Evolutionary conservation across 371 early-diverging fungal genomes (phyloP).

Genomic region (Mortierella sp.): DNA sequence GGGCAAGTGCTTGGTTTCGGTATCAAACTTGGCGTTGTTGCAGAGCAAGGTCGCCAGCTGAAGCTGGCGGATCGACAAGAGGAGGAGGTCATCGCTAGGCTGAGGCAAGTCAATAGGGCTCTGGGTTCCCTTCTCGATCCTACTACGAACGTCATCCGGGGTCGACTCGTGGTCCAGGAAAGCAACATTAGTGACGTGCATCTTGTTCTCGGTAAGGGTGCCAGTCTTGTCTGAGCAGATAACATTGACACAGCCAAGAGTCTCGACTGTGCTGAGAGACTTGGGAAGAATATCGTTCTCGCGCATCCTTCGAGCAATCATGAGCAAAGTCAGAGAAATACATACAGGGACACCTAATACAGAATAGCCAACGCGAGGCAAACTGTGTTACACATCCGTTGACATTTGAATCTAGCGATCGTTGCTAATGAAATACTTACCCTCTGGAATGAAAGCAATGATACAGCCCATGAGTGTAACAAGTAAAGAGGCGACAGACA

Average conservation of each 20-base stretch:
- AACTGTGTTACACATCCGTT: constrained; percentile 8
- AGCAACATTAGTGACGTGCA: constrained; percentile 68
- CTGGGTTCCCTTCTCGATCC: constrained; percentile 21
- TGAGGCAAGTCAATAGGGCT: constrained; percentile 27
- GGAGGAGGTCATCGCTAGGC: constrained; percentile 17
- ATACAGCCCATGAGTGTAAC: constrained; percentile 81
- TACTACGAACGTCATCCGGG: constrained; percentile 38
- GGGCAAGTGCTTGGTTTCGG: constrained; percentile 58
- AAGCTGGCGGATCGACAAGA: constrained; percentile 57
- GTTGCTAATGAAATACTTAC: constrained; percentile 24
- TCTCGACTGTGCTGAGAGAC: constrained; percentile 75
- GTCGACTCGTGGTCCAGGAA: constrained; percentile 58
- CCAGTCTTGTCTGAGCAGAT: constrained; percentile 84
- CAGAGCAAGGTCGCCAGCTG: constrained; percentile 71
- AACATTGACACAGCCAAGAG: constrained; percentile 75
- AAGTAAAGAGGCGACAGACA: constrained; percentile 68
- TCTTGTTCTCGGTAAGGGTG: constrained; percentile 75
- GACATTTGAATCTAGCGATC: background rate
- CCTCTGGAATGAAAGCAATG: constrained; percentile 77
- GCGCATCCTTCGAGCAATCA: constrained; percentile 72
- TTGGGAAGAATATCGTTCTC: constrained; percentile 69
- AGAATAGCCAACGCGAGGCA: constrained; percentile 1
- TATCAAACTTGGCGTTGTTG: constrained; percentile 74
- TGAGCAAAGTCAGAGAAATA: constrained; percentile 65
- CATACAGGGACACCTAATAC: constrained; percentile 62